Evolutionary conservation across 345 rosid species (phyloP), one percentile per base, ranked within the genome.

Genomic region (Rubroshorea leprosula): DNA sequence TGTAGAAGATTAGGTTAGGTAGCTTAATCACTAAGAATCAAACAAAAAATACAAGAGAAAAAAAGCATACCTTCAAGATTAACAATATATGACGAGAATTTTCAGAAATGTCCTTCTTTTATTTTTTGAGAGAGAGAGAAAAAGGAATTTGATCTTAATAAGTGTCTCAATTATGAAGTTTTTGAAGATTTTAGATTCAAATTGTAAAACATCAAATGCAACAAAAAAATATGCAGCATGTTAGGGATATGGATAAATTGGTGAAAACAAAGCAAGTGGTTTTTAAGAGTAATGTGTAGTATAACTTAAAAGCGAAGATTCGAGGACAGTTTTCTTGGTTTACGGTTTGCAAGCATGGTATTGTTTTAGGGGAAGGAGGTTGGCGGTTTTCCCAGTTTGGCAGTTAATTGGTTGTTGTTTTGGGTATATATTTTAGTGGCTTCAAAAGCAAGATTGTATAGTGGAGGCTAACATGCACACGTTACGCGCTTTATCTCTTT

Each of bases 381-480:
- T 38, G 67, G 66, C 57, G 59, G 62, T 63, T 61, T 68, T 54
- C 58, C 49, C 49, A 45, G 63, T 3, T 61, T 50, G 76, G 77
- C 69, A 61, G 80, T 76, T 74, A 55, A 27, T 27, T 27, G 31
- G 68, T 68, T 66, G 39, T 57, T n/a, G 68, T 62, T 71, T 54
- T 17, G n/a, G 57, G 55, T n/a, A n/a, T n/a, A n/a, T n/a, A n/a
- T 8, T 27, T 27, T 3, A 8, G 4, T 27, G 5, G 31, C 8
- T 27, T 27, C 31, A 27, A 27, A 27, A 27, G 31, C 5, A 4
- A 27, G 31, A 27, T 3, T 27, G 5, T 19, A 9, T 62, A 64
- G 78, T 83, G 86, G 89, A 76, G 79, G 59, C 57, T 65, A 72
- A 80, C 81, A 77, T 77, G 78, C 77, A 66, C 35, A 35, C 67